Evolutionary conservation across 345 rosid species (phyloP), one percentile per base, ranked within the genome.

Genomic region (Euphorbia tirucalli): DNA sequence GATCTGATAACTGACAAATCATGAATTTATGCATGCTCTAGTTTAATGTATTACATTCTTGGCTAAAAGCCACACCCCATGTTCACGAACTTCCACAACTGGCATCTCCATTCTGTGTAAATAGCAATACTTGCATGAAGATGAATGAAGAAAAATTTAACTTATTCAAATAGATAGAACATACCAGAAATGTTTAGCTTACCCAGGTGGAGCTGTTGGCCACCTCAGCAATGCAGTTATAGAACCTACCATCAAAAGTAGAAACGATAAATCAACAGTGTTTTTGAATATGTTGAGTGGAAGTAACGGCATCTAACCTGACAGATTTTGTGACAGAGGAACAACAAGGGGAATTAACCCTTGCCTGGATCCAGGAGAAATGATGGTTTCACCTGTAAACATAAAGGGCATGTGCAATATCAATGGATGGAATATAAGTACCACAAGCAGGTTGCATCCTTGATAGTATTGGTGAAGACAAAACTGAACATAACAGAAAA

Each of bases 191-290:
- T 32, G 61, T 62, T 43, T 52, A 56, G 75, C 85, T 79, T 82
- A 93, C 97, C 92, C 93, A 24, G 88, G 77, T 77, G 96, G 93
- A 81, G 98, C 96, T 48, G 96, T 91, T 75, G 98, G 98, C 97
- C 96, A 91, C 72, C 96, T 83, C 78, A 93, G 78, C 83, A 93
- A 73, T 28, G 93, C 97, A 74, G 93, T 89, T 64, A 88, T 72
- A 60, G 86, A 75, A 74, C 97, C 98, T 91, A 77, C 16, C 41
- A 66, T 22, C 48, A 69, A 68, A 74, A 60, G 14, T 57, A 48
- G 66, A 49, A 66, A 66, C 58, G 76, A 44, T 22, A 37, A 64
- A 67, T 52, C n/a, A 21, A 52, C 63, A 67, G 22, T 48, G 49
- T 21, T 57, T 43, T 2, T 28, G 31, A 69, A 31, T 14, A 39